A percentile compares a stretch with the other conserved stretches of the same genome.
These are phyloP conservation scores for Paecilomyces niveus DNA, from an alignment of 2,329 filamentous ascomycete genomes.

Conservation along the genomic window DNA sequence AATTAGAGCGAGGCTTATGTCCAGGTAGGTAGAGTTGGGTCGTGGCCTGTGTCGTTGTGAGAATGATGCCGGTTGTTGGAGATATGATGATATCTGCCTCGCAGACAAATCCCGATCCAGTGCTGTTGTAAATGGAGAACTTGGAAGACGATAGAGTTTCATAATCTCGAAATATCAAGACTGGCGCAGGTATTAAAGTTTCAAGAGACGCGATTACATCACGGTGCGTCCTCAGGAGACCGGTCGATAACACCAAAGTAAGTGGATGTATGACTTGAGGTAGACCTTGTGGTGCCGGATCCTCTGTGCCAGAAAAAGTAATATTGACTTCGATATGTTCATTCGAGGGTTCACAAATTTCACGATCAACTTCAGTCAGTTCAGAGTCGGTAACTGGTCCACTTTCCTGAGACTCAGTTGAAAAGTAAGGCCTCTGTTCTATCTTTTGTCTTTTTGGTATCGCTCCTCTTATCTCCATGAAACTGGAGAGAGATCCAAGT, in stretches of 20 bases:
- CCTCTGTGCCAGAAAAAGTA: not conserved
- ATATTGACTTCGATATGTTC: not conserved
- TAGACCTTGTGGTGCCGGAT: not conserved
- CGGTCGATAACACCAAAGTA: constrained; percentile 5
- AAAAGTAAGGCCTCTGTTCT: constrained; percentile 19
- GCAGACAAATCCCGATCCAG: not conserved
- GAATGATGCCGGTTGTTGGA: constrained; percentile 59
- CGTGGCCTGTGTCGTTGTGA: constrained; percentile 64
- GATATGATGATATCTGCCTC: constrained; percentile 64
- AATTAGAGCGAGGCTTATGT: constrained; percentile 27
- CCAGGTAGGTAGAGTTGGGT: constrained; percentile 67
- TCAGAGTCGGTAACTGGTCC: not conserved
- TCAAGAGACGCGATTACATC: constrained; percentile 13
- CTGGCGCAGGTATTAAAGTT: constrained; percentile 3
- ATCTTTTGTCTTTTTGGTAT: constrained; percentile 14
- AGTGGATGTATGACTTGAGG: not conserved
- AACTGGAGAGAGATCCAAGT: constrained; percentile 42
- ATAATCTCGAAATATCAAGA: constrained; percentile 22
- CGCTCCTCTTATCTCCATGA: constrained; percentile 43
- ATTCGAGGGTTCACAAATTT: not conserved
- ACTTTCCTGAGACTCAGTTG: not conserved
- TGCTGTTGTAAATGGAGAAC: not conserved
- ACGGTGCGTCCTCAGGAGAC: constrained; percentile 20
- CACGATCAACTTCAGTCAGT: not conserved
- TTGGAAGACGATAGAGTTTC: not conserved